phyloP scores from a whole-genome alignment of 202 grass and related monocot genomes.

The Zizania palustris region DNA sequence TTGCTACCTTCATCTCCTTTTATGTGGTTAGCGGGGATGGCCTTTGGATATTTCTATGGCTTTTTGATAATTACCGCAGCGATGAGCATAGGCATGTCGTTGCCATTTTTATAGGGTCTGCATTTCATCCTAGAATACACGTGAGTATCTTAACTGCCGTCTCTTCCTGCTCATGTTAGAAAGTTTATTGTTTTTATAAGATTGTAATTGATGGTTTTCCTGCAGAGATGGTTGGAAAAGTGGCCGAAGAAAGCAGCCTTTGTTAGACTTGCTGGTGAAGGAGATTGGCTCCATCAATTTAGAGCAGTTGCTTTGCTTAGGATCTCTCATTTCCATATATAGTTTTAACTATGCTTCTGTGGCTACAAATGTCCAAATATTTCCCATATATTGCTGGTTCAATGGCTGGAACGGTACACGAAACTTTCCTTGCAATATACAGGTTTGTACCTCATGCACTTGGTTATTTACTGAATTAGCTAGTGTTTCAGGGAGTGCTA shows the following conservation, averaged over 20 bases:
- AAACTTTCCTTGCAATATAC: constrained; percentile 93
- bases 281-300: constrained; percentile 97
- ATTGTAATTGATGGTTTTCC: constrained; percentile 42
- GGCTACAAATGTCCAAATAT: constrained; percentile 88
- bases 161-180: constrained; percentile 3
- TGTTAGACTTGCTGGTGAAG: constrained; percentile 91
- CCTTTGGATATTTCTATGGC: constrained; percentile 79
- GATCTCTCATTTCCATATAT: constrained; percentile 90
- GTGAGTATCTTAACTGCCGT: constrained; percentile 55
- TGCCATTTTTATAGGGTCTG: constrained; percentile 82
- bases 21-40: constrained; percentile 88
- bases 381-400: constrained; percentile 81
- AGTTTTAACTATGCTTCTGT: constrained; percentile 90
- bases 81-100: constrained; percentile 80
- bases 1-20: constrained; percentile 83
- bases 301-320: constrained; percentile 80
- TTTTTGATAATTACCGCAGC: constrained; percentile 80
- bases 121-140: constrained; percentile 66
- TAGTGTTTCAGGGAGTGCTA: not conserved
- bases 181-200: constrained; percentile 30
- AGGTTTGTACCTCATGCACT: constrained; percentile 55
- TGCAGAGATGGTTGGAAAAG: constrained; percentile 83
- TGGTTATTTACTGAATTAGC: not conserved
- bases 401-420: constrained; percentile 84
- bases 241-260: constrained; percentile 94